A percentile compares a stretch with the other conserved stretches of the same genome.
Conservation (phyloP, 306 rosid species). For the Dryas drummondii region DNA sequence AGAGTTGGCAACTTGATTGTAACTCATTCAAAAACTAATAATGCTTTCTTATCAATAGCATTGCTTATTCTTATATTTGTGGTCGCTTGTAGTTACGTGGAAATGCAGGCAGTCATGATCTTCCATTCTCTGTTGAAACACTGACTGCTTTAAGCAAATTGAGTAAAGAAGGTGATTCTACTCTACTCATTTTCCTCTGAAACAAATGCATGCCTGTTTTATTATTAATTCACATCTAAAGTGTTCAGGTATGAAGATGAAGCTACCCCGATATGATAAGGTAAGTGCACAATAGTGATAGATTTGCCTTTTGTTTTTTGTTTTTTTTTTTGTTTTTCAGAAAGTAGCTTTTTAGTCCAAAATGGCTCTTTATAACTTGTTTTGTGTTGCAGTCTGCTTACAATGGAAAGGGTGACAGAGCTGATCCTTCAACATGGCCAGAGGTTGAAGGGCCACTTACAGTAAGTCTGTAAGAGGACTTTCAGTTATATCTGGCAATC, state of each 20-base stretch:
- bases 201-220: constrained; percentile 4
- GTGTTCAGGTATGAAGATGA: constrained; percentile 75
- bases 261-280: constrained; percentile 88
- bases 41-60: not conserved
- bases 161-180: constrained; percentile 71
- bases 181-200: constrained; percentile 15
- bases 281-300: constrained; percentile 40
- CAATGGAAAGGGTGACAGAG: constrained; percentile 86
- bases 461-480: constrained; percentile 41
- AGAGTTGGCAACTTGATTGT: constrained; percentile 1
- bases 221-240: constrained; percentile 32
- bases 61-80: constrained; percentile 5
- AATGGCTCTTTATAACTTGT: constrained; percentile 28
- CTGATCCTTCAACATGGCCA: constrained; percentile 80
- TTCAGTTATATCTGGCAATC: not conserved
- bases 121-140: constrained; percentile 71
- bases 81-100: constrained; percentile 58
- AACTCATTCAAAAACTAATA: not conserved
- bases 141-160: constrained; percentile 51
- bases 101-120: constrained; percentile 98
- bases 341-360: constrained; percentile 11
- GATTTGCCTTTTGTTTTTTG: not conserved
- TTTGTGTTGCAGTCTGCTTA: constrained; percentile 69
- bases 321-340: not conserved
- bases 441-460: constrained; percentile 82